phyloP scores from a whole-genome alignment of 2,329 filamentous ascomycete genomes.

The Didymella pinodella region DNA sequence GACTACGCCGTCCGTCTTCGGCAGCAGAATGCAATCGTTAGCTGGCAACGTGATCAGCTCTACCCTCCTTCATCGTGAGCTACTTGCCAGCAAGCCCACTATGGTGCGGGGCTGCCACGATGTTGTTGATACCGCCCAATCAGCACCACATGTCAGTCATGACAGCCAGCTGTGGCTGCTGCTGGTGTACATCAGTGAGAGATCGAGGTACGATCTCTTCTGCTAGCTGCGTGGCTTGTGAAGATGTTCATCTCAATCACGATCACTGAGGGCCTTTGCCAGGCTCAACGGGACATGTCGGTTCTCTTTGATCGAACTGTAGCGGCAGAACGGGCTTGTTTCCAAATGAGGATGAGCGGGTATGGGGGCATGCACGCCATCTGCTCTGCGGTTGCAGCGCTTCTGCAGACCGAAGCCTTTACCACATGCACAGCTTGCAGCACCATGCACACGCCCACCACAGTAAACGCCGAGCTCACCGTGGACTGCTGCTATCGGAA shows the following conservation, averaged over 20 bases:
- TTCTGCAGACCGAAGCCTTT: conserved; percentile 32
- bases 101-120: conserved; percentile 24
- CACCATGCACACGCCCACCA: conserved; percentile 5
- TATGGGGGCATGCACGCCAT: conserved; percentile 23
- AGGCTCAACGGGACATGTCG: conserved; percentile 6
- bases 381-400: conserved; percentile 42
- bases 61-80: conserved; percentile 24
- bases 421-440: conserved; percentile 20
- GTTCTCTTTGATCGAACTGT: conserved; percentile 12
- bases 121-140: conserved; percentile 5
- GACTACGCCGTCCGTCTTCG: conserved; percentile 30
- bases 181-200: background rate
- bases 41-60: conserved; percentile 32
- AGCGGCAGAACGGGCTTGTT: conserved; percentile 36
- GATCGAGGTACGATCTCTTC: background rate
- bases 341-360: conserved; percentile 33
- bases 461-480: conserved; percentile 7
- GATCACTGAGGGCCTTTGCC: background rate
- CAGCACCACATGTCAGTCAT: background rate
- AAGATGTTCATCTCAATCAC: background rate
- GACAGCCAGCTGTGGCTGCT: conserved; percentile 1
- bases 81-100: conserved; percentile 15
- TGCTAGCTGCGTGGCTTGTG: background rate
- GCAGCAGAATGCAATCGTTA: conserved; percentile 24
- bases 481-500: background rate